Evolutionary conservation across 257 asterid genomes (phyloP).

Genomic region (Solanum medicagineum): DNA sequence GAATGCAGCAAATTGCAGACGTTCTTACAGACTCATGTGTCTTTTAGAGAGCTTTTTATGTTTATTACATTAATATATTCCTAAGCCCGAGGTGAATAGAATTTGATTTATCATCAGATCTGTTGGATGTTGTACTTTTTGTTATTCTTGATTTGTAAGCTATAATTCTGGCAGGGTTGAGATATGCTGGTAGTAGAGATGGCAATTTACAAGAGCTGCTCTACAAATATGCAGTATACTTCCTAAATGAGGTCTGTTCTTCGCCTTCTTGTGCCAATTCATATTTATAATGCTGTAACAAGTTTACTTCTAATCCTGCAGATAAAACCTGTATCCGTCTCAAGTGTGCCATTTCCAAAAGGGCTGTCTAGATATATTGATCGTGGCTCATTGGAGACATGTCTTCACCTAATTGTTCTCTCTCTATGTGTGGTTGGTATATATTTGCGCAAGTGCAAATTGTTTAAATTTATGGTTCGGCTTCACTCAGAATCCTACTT

Average conservation of each 20-base stretch:
- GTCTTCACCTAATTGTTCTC: slow-evolving; percentile 94
- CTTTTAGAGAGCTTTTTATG: background rate
- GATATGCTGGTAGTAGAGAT: slow-evolving; percentile 95
- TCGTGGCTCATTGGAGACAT: slow-evolving; percentile 86
- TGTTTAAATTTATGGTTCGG: background rate
- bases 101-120: background rate
- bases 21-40: background rate
- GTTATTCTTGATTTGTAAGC: background rate
- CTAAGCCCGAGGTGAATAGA: background rate
- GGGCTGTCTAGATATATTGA: slow-evolving; percentile 73
- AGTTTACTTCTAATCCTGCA: slow-evolving; percentile 21
- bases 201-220: slow-evolving; percentile 86
- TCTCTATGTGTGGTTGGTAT: slow-evolving; percentile 71
- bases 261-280: slow-evolving; percentile 6
- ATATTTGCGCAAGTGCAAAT: background rate
- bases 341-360: slow-evolving; percentile 54
- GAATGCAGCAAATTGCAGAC: background rate
- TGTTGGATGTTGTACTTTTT: background rate
- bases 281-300: background rate
- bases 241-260: slow-evolving; percentile 73
- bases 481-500: background rate
- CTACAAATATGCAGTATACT: slow-evolving; percentile 70
- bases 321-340: slow-evolving; percentile 70
- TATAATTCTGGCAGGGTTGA: slow-evolving; percentile 44
- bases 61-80: background rate